phyloP scores from a whole-genome alignment of 768 basidiomycete genomes.

The Lactarius tabidus region DNA sequence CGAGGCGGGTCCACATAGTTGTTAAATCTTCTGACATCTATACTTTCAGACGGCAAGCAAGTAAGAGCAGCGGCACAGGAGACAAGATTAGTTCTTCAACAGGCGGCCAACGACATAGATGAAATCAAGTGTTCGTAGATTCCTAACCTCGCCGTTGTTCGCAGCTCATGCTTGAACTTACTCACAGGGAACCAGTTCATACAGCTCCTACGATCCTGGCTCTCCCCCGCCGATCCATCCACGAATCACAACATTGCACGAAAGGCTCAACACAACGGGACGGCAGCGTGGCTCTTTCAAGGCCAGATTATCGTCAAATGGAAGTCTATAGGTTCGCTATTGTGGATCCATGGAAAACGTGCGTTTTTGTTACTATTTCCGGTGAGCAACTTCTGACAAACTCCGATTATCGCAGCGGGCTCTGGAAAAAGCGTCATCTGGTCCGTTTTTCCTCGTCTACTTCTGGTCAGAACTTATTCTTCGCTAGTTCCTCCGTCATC shows the following conservation, averaged over 20 bases:
- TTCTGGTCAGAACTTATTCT: neutral
- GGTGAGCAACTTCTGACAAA: neutral
- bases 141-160: neutral
- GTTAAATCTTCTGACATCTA: neutral
- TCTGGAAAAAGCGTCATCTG: neutral
- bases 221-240: neutral
- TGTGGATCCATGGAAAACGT: neutral
- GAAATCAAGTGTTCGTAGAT: neutral
- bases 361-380: neutral
- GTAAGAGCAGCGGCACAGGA: neutral
- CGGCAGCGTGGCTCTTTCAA: neutral
- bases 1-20: neutral
- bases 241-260: neutral
- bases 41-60: neutral
- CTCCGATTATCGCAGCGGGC: neutral
- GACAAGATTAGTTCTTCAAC: neutral
- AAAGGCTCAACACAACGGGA: neutral
- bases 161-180: neutral
- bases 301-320: neutral
- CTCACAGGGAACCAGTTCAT: neutral
- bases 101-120: neutral
- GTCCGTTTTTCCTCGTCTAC: neutral
- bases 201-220: neutral
- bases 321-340: neutral
- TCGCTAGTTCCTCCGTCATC: neutral